Conservation (phyloP, 1,284 basidiomycete genomes). For the Meripilus lineatus region DNA sequence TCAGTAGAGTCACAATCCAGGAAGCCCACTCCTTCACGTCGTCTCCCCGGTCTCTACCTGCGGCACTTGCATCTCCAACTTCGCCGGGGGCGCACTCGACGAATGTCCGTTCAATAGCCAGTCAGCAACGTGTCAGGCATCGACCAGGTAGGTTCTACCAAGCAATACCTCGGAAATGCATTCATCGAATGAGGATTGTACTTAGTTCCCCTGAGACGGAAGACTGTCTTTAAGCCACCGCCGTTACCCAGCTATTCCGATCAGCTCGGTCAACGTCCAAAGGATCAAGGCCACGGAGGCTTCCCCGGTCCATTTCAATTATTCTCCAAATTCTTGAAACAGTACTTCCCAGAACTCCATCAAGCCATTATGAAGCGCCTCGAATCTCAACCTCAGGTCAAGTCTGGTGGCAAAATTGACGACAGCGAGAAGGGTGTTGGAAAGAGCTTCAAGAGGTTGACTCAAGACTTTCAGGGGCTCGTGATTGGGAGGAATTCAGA, state of each 20-base stretch:
- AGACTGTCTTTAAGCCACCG: constrained; percentile 13
- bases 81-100: constrained; percentile 7
- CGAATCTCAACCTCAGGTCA: constrained; percentile 13
- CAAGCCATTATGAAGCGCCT: constrained; percentile 32
- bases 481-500: constrained; percentile 71
- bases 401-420: neutral
- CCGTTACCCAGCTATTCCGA: no score
- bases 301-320: constrained; percentile 42
- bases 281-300: constrained; percentile 35
- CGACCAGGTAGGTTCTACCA: constrained; percentile 15
- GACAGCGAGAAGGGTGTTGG: constrained; percentile 17
- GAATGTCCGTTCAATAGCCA: neutral
- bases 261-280: constrained; percentile 18
- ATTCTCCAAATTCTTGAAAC: constrained; percentile 24
- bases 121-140: constrained; percentile 7
- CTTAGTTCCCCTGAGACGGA: constrained; percentile 5
- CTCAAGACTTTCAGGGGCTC: constrained; percentile 29
- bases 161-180: no score
- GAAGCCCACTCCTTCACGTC: constrained; percentile 31
- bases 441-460: constrained; percentile 27
- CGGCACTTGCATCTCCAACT: constrained; percentile 19
- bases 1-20: constrained; percentile 16
- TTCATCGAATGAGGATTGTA: no score
- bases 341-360: constrained; percentile 32
- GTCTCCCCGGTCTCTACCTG: constrained; percentile 32